Base-by-base conservation (phyloP, 208 protist genomes). In the Wallacemonas sp. region DNA sequence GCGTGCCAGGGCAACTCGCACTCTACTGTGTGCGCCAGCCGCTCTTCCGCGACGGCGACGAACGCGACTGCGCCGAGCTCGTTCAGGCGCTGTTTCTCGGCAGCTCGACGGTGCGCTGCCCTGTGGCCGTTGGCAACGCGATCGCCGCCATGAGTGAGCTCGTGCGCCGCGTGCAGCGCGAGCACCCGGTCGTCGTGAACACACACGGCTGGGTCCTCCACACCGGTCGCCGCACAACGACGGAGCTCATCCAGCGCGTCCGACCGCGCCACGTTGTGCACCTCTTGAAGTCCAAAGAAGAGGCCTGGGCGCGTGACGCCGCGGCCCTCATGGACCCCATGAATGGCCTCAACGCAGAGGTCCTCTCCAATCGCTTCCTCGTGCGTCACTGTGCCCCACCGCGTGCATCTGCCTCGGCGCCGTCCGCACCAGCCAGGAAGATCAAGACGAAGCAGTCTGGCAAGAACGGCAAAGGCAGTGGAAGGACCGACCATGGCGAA, bases 191-290 rank as follows among this genome's bases (percentile, higher is more conserved):
- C 3, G 85, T 97, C 14, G 76, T 96, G 33, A 96, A 96, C 76
- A 97, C 90, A 41, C 92, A 97, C 62, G 92, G 92, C 16, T 97
- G 92, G 90, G 85, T 94, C 34, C 73, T 93, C 41, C 78, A 85
- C 52, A 92, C 87, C 11, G 92, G 92, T 0, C 83, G 88, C 0
- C 78, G 92, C 12, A 75, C 81, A 5, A 88, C 88, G 24, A 75
- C 90, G 12, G 88, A 96, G 77, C 74, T 77, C 36, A 56, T 97
- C 41, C 90, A 80, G 2, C 84, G 87, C 6, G 61, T 94, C 39
- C 77, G 48, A 38, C 92, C 92, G 17, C 77, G 71, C 17, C 76
- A 85, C 56, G 83, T 94, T 27, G 68, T 97, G 44, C 88, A 96
- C 63, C 67, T 96, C 19, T 57, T 83, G 61, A 78, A 70, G 68